phyloP scores from a whole-genome alignment of 352 stramenopile species.

The Phytophthora pluvialis region DNA sequence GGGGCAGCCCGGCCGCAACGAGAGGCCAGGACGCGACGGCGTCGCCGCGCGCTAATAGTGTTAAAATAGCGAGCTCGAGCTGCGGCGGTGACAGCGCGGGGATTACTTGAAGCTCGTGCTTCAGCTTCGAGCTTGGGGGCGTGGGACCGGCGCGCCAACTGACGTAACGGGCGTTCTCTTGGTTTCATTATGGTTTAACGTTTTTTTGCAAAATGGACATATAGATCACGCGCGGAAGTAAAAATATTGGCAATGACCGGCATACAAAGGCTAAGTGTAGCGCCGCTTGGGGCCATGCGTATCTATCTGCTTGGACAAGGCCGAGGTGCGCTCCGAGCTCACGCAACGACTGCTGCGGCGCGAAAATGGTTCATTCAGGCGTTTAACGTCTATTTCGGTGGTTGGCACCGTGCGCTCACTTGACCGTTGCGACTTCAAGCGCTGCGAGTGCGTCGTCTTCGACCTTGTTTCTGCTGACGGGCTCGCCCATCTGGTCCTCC shows the following conservation, averaged over 20 bases:
- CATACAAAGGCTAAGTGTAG: slow-evolving; percentile 35
- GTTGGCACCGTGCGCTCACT: not conserved
- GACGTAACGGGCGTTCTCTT: slow-evolving; percentile 29
- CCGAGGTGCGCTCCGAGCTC: not conserved
- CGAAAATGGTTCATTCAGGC: slow-evolving; percentile 23
- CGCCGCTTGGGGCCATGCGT: slow-evolving; percentile 9
- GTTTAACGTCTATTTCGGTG: slow-evolving; percentile 20
- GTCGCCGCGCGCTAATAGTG: slow-evolving; percentile 3
- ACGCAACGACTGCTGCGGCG: not conserved
- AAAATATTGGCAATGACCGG: slow-evolving; percentile 14
- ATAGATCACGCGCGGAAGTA: slow-evolving; percentile 22
- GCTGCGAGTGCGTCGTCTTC: slow-evolving; percentile 1
- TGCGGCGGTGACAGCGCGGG: slow-evolving; percentile 7
- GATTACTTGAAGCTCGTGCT: slow-evolving; percentile 23
- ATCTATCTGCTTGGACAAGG: slow-evolving; percentile 18
- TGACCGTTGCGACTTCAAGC: slow-evolving; percentile 1
- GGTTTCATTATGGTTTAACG: slow-evolving; percentile 31
- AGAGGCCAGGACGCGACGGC: slow-evolving; percentile 13
- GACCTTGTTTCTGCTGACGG: slow-evolving; percentile 23
- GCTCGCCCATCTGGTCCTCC: slow-evolving; percentile 48
- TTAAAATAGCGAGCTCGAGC: slow-evolving; percentile 37
- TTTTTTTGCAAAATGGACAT: not conserved
- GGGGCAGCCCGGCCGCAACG: slow-evolving; percentile 1
- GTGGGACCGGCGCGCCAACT: slow-evolving; percentile 12
- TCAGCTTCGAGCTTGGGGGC: slow-evolving; percentile 19